These are phyloP conservation scores for Leptographium wingfieldii DNA, from an alignment of 2,329 filamentous ascomycete species.

Conservation along the genomic window DNA sequence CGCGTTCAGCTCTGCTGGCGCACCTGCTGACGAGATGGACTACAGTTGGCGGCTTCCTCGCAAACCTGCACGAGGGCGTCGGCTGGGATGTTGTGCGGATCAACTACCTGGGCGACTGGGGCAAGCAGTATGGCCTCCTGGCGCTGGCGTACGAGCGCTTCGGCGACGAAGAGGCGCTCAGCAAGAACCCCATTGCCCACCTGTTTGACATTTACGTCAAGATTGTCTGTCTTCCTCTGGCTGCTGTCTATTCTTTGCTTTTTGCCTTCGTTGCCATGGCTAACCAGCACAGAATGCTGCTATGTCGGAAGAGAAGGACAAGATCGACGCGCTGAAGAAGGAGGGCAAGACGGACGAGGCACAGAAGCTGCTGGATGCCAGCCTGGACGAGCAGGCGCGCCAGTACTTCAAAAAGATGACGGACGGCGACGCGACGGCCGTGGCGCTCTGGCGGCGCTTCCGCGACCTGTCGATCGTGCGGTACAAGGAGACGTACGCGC, in stretches of 20 bases:
- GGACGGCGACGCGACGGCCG: conserved; percentile 47
- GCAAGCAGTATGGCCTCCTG: conserved; percentile 62
- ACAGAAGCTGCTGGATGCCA: conserved; percentile 35
- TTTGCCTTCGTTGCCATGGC: neutral
- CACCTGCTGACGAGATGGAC: neutral
- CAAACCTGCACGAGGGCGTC: conserved; percentile 56
- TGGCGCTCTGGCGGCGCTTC: conserved; percentile 53
- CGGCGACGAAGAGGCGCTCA: conserved; percentile 58
- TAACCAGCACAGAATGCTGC: conserved; percentile 36
- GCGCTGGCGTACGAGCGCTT: conserved; percentile 65
- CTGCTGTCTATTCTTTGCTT: neutral
- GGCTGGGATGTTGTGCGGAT: conserved; percentile 64
- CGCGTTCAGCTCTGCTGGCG: neutral
- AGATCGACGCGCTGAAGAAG: conserved; percentile 44
- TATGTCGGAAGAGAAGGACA: conserved; percentile 52
- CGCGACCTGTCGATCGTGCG: conserved; percentile 53
- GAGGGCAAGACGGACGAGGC: conserved; percentile 42
- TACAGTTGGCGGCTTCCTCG: conserved; percentile 54
- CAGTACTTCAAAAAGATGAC: conserved; percentile 61
- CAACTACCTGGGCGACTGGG: conserved; percentile 75
- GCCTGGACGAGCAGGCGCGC: conserved; percentile 62
- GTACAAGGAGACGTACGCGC: conserved; percentile 56
- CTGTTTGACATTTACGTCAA: conserved; percentile 71
- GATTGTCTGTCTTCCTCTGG: conserved; percentile 28
- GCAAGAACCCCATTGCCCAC: conserved; percentile 67